Conservation (phyloP, 225 moss, liverwort and hornwort species). For the Marchantia paleacea region DNA sequence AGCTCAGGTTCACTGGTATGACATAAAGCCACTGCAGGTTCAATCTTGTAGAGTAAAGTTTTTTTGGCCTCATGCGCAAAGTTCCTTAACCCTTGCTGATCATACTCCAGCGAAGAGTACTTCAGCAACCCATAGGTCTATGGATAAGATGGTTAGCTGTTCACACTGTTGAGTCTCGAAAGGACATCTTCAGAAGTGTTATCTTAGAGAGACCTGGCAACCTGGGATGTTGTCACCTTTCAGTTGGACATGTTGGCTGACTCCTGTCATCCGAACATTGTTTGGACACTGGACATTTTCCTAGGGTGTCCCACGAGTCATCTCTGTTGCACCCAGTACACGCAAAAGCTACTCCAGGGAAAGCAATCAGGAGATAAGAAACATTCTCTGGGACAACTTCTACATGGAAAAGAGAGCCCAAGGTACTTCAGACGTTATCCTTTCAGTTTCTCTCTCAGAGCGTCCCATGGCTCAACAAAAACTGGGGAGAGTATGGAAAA, state of each 20-base stretch:
- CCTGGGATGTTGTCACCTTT: not conserved
- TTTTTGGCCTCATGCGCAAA: too few species aligned
- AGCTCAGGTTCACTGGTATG: too few species aligned
- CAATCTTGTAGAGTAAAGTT: too few species aligned
- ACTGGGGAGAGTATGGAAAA: too few species aligned
- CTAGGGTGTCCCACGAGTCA: not conserved
- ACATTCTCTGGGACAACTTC: not conserved
- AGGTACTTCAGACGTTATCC: too few species aligned
- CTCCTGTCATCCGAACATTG: not conserved
- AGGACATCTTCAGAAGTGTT: not conserved
- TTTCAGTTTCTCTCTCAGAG: too few species aligned
- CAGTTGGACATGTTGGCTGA: not conserved
- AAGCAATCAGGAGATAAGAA: not conserved
- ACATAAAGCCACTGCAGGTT: too few species aligned
- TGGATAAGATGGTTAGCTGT: not conserved
- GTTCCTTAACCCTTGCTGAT: too few species aligned
- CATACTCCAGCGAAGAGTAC: too few species aligned
- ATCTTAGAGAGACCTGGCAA: not conserved
- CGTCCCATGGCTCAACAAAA: too few species aligned
- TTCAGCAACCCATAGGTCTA: too few species aligned
- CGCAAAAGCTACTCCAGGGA: not conserved
- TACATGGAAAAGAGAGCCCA: not conserved
- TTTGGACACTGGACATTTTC: not conserved
- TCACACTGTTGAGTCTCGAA: not conserved
- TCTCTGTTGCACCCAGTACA: not conserved